Base-by-base conservation (phyloP, 2,329 filamentous ascomycete species). In the Pestalotiopsis sp. region DNA sequence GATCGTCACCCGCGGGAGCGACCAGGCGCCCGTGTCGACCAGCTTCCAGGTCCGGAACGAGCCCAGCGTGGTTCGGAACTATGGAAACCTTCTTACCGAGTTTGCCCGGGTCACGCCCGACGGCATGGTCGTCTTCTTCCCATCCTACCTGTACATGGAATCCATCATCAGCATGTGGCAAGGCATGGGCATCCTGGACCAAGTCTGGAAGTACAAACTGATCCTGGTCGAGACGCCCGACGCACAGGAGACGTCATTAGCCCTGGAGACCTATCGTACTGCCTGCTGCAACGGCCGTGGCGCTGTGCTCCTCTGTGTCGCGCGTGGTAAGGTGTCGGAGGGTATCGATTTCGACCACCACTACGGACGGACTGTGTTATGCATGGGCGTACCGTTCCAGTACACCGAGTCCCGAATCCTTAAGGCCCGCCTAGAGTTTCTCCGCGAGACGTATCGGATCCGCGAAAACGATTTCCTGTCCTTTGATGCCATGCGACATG, bases 281-380 rank as follows among this genome's bases (percentile, higher is more conserved):
- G 97, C 97, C 2, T 99, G 96, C 81, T 97, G 94, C 83, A 99
- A 99, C 77, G 97, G 96, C 14, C 90, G 97, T 68, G 96, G 96
- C 20, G 97, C 96, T 1, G 91, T 99, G 14, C 84, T 99, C 2
- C 88, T 99, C 4, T 98, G 95, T 78, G 96, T 99, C 79, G 96
- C 96, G 1, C 92, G 96, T 80, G 96, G 96, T 39, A 99, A 99
- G 79, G 97, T 99, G 9, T 96, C 93, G 0, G 96, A 99, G 80
- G 97, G 97, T 62, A 98, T 99, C 73, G 96, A 99, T 89, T 99
- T 99, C 76, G 96, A 99, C 80, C 96, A 99, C 77, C 96, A 99
- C 76, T 99, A 98, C 79, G 96, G 96, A 52, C 92, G 96, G 67
- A 96, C 95, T 13, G 97, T 99, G 81, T 80, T 99, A 63, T 98